phyloP scores from a whole-genome alignment of 805 yeast species.

The Tetrapisispora arboricola region DNA sequence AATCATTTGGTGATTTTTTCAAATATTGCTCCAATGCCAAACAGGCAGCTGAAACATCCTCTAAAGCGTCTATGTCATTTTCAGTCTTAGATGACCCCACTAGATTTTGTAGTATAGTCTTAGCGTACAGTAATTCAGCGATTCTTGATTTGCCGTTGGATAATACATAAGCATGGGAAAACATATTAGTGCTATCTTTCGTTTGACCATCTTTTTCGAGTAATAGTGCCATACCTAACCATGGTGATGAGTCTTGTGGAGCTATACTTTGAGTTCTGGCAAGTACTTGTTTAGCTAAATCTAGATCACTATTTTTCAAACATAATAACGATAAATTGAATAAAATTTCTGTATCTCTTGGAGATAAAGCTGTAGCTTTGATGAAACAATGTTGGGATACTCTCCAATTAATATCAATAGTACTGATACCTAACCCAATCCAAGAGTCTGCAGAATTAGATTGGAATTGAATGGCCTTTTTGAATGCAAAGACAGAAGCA shows the following conservation, averaged over 20 bases:
- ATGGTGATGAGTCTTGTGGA: conserved; percentile 64
- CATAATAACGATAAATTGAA: conserved; percentile 72
- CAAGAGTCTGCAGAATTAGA: conserved; percentile 62
- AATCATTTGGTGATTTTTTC: conserved; percentile 50
- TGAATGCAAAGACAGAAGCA: conserved; percentile 46
- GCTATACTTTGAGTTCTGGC: conserved; percentile 68
- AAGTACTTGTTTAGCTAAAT: conserved; percentile 64
- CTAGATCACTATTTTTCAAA: conserved; percentile 54
- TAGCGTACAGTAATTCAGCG: conserved; percentile 65
- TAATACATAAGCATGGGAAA: conserved; percentile 69
- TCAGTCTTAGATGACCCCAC: conserved; percentile 37
- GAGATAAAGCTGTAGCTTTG: conserved; percentile 62
- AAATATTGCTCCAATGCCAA: conserved; percentile 57
- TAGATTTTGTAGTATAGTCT: conserved; percentile 40
- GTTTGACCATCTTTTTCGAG: conserved; percentile 41
- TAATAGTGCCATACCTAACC: conserved; percentile 79
- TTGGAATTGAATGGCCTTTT: conserved; percentile 63
- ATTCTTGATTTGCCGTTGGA: conserved; percentile 64
- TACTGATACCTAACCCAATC: conserved; percentile 74
- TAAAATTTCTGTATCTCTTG: conserved; percentile 65
- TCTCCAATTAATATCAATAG: conserved; percentile 50
- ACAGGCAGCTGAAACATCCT: conserved; percentile 56
- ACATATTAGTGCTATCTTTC: conserved; percentile 43
- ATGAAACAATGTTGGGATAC: conserved; percentile 91
- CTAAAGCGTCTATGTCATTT: conserved; percentile 47